Base-by-base conservation (phyloP, 768 basidiomycete genomes). In the Lanmaoa rubissima region DNA sequence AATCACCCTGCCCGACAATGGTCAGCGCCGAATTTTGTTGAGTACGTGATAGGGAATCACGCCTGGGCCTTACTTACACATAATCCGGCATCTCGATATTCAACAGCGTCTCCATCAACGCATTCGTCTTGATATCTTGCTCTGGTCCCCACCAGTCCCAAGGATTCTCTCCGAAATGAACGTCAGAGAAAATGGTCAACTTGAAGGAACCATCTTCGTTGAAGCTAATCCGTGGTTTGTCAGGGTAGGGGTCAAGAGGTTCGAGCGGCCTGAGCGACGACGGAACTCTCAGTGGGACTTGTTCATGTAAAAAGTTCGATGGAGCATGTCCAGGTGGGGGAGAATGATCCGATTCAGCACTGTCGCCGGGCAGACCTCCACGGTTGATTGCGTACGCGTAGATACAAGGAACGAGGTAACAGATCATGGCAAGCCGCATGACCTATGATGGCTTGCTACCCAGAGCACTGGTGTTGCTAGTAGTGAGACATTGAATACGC, bases 141-240 rank as follows among this genome's bases (percentile, higher is more conserved):
- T 78, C 73, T 19, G 83, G 83, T 0, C 88, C 87, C 82, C 85
- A 86, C 9, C 57, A 68, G 51, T 84, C 84, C 82, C 84, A 86
- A 9, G 87, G 85, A 61, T 88, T 85, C 70, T 90, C 88, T 28
- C 89, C 88, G 58, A 79, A 89, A 65, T 90, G 88, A 32, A 90
- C 69, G 62, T 91, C 89, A 8, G 86, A 87, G 67, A 90, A 88
- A 7, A 89, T 77, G 14, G 83, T 86, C 45, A 91, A 62, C 69
- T 87, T 89, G 78, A 91, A 87, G 1, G 81, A 81, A 2, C 83
- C 84, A 65, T 87, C 79, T 0, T 67, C 32, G 9, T 75, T 74
- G 69, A 90, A 90, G 2, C 75, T 78, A 16, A 90, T 58, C 13
- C 80, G 79, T 14, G 79, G 78, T 57, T 81, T 79, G 51, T 66